phyloP scores from a whole-genome alignment of 148 eudicot genomes.

The Salicornia ramosissima region DNA sequence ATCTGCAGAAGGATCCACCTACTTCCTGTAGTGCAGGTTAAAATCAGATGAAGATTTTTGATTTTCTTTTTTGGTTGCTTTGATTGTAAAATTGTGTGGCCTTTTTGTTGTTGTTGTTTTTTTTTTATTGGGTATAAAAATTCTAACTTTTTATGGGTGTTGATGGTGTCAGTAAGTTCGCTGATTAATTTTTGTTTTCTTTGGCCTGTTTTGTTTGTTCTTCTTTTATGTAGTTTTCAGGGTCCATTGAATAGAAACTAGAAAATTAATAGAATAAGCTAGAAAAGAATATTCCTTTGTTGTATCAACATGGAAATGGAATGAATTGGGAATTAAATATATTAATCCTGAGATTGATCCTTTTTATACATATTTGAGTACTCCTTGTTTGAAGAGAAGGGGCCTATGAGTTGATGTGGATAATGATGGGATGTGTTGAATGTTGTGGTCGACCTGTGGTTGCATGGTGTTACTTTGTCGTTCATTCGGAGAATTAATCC shows the following conservation, averaged over 20 bases:
- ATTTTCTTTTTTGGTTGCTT: background rate
- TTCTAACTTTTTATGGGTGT: too few relatives aligned
- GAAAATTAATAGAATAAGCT: background rate
- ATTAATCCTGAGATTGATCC: background rate
- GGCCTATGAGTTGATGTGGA: background rate
- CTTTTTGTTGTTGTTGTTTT: background rate
- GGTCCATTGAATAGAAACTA: background rate
- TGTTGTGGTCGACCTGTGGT: background rate
- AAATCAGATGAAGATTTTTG: background rate
- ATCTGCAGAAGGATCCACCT: slow-evolving; percentile 37
- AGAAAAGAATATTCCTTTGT: background rate
- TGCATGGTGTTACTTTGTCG: background rate
- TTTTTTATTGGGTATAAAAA: too few relatives aligned
- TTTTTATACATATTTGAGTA: background rate
- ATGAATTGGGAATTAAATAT: background rate
- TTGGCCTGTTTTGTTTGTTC: background rate
- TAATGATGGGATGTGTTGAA: background rate
- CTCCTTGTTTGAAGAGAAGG: background rate
- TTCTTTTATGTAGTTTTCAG: background rate
- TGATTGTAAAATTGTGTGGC: background rate
- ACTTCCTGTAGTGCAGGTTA: slow-evolving; percentile 36
- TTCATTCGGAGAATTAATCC: background rate
- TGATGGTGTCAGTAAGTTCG: slow-evolving; percentile 9
- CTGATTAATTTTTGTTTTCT: background rate
- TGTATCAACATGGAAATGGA: background rate